These are phyloP conservation scores for Penicillium diatomitis DNA, from an alignment of 495 filamentous ascomycete species.

Conservation along the genomic window DNA sequence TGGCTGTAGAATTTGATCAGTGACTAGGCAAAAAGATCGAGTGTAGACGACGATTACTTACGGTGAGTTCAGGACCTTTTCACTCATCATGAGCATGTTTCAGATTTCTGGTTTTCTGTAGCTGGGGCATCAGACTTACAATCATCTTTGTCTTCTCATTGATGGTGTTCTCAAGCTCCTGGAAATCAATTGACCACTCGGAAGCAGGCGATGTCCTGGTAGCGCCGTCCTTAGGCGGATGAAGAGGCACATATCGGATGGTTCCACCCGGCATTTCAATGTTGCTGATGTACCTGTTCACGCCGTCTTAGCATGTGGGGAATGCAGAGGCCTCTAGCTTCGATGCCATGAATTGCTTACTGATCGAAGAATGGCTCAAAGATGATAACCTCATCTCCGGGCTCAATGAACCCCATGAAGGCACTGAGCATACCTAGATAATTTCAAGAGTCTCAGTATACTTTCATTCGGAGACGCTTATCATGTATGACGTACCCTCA, in stretches of 20 bases:
- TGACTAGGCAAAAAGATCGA: no score
- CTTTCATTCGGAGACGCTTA: not conserved
- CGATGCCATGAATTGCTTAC: slow-evolving; percentile 34
- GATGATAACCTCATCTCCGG: slow-evolving; percentile 90
- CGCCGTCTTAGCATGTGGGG: not conserved
- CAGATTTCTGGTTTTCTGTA: no score
- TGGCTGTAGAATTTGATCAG: slow-evolving; percentile 39
- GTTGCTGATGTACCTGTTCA: slow-evolving; percentile 75
- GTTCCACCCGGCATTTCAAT: slow-evolving; percentile 96
- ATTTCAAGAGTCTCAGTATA: not conserved
- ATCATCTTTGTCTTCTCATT: slow-evolving; percentile 89
- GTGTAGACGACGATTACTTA: slow-evolving; percentile 8
- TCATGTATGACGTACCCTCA: slow-evolving; percentile 49
- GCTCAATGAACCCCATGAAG: slow-evolving; percentile 95
- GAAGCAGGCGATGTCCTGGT: slow-evolving; percentile 69
- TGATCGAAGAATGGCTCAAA: slow-evolving; percentile 99
- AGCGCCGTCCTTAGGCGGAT: slow-evolving; percentile 79
- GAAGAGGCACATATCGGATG: slow-evolving; percentile 86
- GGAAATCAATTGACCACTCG: slow-evolving; percentile 82
- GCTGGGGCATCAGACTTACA: slow-evolving; percentile 41
- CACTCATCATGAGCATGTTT: slow-evolving; percentile 5
- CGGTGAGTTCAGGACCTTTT: slow-evolving; percentile 37
- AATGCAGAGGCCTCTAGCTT: not conserved
- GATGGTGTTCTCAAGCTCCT: slow-evolving; percentile 74
- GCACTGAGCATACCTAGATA: slow-evolving; percentile 65